phyloP scores from a whole-genome alignment of 139 green algal genomes.

The Chlamydomonas schloesseri region DNA sequence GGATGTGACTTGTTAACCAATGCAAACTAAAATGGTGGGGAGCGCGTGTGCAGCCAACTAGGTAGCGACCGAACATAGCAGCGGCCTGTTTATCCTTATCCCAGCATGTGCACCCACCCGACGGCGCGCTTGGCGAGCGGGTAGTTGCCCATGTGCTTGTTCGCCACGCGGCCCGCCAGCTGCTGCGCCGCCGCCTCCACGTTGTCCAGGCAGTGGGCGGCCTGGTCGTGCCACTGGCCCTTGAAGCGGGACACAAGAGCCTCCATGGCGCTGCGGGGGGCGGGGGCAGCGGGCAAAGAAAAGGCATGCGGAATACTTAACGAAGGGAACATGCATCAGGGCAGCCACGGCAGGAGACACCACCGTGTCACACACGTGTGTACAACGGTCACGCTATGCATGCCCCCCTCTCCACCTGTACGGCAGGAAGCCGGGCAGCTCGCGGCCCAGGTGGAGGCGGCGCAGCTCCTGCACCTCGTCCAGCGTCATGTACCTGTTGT shows the following conservation, averaged over 20 bases:
- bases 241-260: not conserved
- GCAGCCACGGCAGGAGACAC: too few species aligned
- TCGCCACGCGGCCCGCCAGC: not conserved
- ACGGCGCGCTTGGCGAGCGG: not conserved
- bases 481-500: too few species aligned
- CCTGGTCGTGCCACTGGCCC: not conserved
- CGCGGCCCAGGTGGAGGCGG: constrained; percentile 2
- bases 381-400: too few species aligned
- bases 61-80: too few species aligned
- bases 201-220: not conserved
- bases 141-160: not conserved
- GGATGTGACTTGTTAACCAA: too few species aligned
- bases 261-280: not conserved
- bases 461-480: constrained; percentile 22
- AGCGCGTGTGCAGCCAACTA: too few species aligned
- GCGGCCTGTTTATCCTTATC: too few species aligned
- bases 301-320: not conserved
- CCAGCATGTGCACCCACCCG: not conserved
- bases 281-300: too few species aligned
- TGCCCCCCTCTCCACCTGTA: not conserved
- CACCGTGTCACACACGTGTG: too few species aligned
- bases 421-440: constrained; percentile 46
- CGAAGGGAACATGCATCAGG: too few species aligned
- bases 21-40: too few species aligned
- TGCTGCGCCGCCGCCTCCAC: too few species aligned